Evolutionary conservation across 768 basidiomycete species (phyloP).

Genomic region (Podaxis rugospora): DNA sequence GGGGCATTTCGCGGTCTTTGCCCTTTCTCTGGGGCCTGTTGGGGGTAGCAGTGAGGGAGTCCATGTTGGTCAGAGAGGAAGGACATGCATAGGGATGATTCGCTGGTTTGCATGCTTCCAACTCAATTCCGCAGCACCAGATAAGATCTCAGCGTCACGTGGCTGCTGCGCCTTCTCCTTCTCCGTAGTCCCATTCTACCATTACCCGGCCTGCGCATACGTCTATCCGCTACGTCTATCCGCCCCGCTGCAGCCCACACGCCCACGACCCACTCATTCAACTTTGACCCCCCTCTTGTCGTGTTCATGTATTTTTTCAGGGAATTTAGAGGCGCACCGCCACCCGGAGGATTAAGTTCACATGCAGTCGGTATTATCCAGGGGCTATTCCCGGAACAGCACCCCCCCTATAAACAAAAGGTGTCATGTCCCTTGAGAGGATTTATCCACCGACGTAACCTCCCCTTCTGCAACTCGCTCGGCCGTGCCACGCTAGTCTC

Average conservation of each 20-base stretch:
- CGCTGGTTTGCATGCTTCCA: conserved; percentile 6
- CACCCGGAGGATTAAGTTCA: neutral
- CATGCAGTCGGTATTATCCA: conserved; percentile 1
- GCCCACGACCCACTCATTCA: neutral
- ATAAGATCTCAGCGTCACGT: conserved; percentile 13
- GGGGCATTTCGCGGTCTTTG: conserved; percentile 37
- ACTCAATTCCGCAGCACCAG: conserved; percentile 12
- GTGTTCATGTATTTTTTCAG: neutral
- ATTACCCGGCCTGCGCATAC: neutral
- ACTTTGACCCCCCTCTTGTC: neutral
- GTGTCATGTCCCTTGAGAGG: conserved; percentile 4
- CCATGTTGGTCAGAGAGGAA: conserved; percentile 17
- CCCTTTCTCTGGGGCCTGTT: conserved; percentile 29
- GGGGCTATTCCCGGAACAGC: conserved; percentile 6
- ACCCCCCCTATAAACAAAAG: conserved; percentile 2
- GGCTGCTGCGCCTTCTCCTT: conserved; percentile 9
- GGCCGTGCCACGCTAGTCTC: neutral
- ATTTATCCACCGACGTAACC: neutral
- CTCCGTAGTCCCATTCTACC: conserved; percentile 3
- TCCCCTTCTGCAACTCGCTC: neutral
- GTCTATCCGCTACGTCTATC: neutral
- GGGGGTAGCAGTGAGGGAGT: conserved; percentile 3
- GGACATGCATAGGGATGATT: conserved; percentile 9
- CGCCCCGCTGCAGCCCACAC: neutral
- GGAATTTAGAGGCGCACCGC: conserved; percentile 1